These are phyloP conservation scores for Trichoderma sp. DNA, from an alignment of 2,329 filamentous ascomycete genomes.

Conservation along the genomic window DNA sequence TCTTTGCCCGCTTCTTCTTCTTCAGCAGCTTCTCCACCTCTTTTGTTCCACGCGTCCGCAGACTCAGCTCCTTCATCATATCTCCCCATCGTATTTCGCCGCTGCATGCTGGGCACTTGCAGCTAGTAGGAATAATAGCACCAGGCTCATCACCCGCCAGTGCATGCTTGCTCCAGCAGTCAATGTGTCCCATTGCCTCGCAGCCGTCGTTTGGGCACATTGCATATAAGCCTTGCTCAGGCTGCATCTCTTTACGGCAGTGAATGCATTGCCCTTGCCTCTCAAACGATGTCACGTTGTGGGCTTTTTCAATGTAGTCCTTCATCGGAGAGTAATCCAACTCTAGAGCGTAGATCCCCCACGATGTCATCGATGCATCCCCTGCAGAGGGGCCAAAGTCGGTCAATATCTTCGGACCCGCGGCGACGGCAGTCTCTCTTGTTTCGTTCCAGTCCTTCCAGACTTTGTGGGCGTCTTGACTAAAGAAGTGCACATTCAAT, in stretches of 20 bases:
- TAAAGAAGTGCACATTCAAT: conserved; percentile 77
- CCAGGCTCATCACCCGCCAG: conserved; percentile 41
- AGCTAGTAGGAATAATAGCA: conserved; percentile 65
- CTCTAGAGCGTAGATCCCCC: conserved; percentile 56
- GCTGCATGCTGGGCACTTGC: conserved; percentile 71
- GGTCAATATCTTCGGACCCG: conserved; percentile 54
- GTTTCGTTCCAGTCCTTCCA: conserved; percentile 65
- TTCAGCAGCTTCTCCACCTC: conserved; percentile 71
- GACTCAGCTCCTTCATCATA: conserved; percentile 79
- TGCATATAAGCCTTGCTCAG: conserved; percentile 54
- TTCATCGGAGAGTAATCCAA: conserved; percentile 58
- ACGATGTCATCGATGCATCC: conserved; percentile 26
- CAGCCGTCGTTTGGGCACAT: conserved; percentile 58
- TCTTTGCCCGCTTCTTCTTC: conserved; percentile 42
- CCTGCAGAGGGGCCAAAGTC: conserved; percentile 49
- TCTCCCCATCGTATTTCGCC: conserved; percentile 67
- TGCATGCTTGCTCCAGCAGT: conserved; percentile 60
- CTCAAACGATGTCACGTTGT: conserved; percentile 57
- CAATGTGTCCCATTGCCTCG: conserved; percentile 59
- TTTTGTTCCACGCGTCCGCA: conserved; percentile 69
- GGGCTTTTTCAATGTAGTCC: conserved; percentile 56
- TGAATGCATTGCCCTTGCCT: conserved; percentile 56
- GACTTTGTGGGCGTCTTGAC: conserved; percentile 63
- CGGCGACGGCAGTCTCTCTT: conserved; percentile 49
- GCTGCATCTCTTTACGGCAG: conserved; percentile 48